A percentile compares a stretch with the other conserved stretches of the same genome.
Conservation (phyloP, 768 basidiomycete species). For the Pleurotus ostreatus region DNA sequence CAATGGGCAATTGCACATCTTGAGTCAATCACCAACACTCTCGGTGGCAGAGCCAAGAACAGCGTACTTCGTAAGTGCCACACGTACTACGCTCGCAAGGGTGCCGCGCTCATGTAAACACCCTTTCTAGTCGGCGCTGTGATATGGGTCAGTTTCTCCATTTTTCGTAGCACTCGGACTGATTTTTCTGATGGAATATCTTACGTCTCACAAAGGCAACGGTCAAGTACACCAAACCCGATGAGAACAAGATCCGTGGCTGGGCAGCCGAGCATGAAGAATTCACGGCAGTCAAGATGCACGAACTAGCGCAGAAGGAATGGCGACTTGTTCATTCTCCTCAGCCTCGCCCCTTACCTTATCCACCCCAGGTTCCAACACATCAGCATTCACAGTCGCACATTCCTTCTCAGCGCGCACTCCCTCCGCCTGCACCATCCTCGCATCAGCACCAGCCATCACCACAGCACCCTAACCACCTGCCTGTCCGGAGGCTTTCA, state of each 20-base stretch:
- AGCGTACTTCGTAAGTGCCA: conserved; percentile 36
- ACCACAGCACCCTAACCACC: neutral
- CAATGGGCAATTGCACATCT: conserved; percentile 40
- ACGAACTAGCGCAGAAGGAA: conserved; percentile 38
- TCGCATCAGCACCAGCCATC: conserved; percentile 20
- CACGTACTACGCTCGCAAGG: neutral
- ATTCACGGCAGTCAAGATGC: conserved; percentile 58
- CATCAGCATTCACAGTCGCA: conserved; percentile 15
- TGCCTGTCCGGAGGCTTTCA: neutral
- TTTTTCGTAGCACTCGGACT: conserved; percentile 3
- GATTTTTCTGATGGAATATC: conserved; percentile 11
- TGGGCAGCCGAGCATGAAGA: conserved; percentile 67
- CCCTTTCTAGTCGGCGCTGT: conserved; percentile 49
- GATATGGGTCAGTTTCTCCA: conserved; percentile 48
- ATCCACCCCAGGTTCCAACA: conserved; percentile 11
- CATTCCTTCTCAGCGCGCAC: conserved; percentile 9
- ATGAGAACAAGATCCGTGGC: conserved; percentile 48
- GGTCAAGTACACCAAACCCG: conserved; percentile 58
- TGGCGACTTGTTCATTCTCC: conserved; percentile 21
- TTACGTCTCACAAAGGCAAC: conserved; percentile 42
- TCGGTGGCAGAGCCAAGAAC: conserved; percentile 48
- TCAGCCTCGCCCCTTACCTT: conserved; percentile 13
- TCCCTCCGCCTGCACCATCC: conserved; percentile 25
- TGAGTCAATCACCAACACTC: conserved; percentile 40
- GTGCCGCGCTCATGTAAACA: conserved; percentile 5